These are phyloP conservation scores for Penicillium tannophilum DNA, from an alignment of 495 filamentous ascomycete genomes.

Conservation along the genomic window DNA sequence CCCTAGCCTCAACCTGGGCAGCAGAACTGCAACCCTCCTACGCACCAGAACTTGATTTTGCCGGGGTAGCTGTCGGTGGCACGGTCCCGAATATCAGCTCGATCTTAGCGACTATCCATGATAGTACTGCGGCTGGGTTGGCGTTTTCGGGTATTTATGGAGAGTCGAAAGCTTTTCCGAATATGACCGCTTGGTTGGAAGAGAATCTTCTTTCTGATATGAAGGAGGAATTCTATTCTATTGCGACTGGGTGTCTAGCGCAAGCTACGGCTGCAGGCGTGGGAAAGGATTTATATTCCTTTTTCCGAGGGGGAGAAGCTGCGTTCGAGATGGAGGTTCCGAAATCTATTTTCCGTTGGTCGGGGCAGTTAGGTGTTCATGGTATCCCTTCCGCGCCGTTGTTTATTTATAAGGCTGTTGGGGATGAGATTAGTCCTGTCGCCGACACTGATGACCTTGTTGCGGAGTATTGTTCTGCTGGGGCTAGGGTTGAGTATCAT, in stretches of 20 bases:
- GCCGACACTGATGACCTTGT: constrained; percentile 47
- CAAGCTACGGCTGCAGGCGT: background rate
- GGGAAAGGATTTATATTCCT: background rate
- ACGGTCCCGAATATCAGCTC: constrained; percentile 21
- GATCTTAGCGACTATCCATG: constrained; percentile 18
- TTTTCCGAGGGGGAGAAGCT: background rate
- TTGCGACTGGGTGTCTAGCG: background rate
- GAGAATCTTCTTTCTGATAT: background rate
- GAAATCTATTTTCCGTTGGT: constrained; percentile 3
- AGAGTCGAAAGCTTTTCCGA: constrained; percentile 18
- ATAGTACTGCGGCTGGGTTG: constrained; percentile 12
- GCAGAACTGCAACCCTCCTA: constrained; percentile 50
- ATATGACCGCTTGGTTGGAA: constrained; percentile 14
- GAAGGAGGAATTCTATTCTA: background rate
- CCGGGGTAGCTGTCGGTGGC: constrained; percentile 49
- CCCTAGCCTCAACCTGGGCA: constrained; percentile 49
- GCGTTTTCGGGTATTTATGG: constrained; percentile 17
- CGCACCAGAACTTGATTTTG: constrained; percentile 50
- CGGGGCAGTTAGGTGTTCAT: constrained; percentile 24
- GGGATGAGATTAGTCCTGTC: constrained; percentile 46
- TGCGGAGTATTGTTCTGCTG: constrained; percentile 34
- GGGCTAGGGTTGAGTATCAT: constrained; percentile 17
- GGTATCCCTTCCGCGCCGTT: constrained; percentile 44
- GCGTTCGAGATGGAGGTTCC: background rate
- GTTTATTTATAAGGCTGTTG: constrained; percentile 54